Conservation (phyloP, 225 moss, liverwort and hornwort species). For the Physcomitrellopsis africana region DNA sequence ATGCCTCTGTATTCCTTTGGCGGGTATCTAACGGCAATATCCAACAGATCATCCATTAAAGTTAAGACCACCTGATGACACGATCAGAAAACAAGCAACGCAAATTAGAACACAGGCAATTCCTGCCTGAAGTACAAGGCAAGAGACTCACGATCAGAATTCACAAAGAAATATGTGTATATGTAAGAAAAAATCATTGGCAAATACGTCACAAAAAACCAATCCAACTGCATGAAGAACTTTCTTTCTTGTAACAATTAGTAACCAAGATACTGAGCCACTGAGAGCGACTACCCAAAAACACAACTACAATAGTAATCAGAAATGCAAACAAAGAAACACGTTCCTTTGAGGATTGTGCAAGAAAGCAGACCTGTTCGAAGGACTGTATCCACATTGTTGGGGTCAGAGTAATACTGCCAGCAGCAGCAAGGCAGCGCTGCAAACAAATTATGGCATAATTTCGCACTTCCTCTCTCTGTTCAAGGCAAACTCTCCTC, state of each 20-base stretch:
- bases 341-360: constrained; percentile 9
- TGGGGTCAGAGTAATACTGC: constrained; percentile 77
- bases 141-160: neutral
- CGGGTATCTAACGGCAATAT: constrained; percentile 81
- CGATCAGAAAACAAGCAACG: constrained; percentile 25
- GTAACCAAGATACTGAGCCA: constrained; percentile 17
- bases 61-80: constrained; percentile 63
- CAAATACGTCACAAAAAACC: neutral
- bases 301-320: constrained; percentile 2
- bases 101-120: constrained; percentile 33
- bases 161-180: constrained; percentile 8
- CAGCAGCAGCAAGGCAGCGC: constrained; percentile 85
- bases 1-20: constrained; percentile 93
- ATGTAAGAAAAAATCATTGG: constrained; percentile 5
- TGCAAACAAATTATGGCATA: constrained; percentile 91
- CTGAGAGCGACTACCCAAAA: constrained; percentile 19
- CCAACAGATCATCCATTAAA: constrained; percentile 91
- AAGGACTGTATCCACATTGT: constrained; percentile 86
- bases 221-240: neutral
- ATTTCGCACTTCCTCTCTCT: constrained; percentile 97
- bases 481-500: constrained; percentile 88
- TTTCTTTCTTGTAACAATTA: constrained; percentile 10
- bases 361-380: constrained; percentile 70
- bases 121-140: constrained; percentile 22
- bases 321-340: constrained; percentile 1